Evolutionary conservation across 768 basidiomycete species (phyloP).

Genomic region (Hirschioporus abietinus): DNA sequence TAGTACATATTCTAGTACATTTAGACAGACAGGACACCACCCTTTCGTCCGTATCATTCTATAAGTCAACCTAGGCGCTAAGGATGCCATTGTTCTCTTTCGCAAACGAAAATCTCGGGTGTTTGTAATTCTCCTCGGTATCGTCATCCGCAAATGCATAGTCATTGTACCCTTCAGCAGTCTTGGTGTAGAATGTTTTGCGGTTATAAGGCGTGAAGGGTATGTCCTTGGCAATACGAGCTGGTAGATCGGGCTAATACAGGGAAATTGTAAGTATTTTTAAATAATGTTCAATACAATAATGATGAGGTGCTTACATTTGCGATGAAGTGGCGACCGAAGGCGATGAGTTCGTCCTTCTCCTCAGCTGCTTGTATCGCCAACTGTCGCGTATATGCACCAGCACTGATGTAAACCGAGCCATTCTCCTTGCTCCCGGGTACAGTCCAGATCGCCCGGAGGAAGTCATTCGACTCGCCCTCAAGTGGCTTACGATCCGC

Average conservation of each 20-base stretch:
- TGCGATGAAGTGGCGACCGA: slow-evolving; percentile 21
- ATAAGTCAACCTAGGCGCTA: too few relatives aligned
- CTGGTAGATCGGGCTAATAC: not conserved
- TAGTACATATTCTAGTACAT: too few relatives aligned
- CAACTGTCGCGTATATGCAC: slow-evolving; percentile 15
- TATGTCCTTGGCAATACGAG: slow-evolving; percentile 1
- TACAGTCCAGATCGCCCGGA: slow-evolving; percentile 5
- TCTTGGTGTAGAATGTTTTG: slow-evolving; percentile 3
- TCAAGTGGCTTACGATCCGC: not conserved
- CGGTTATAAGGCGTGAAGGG: not conserved
- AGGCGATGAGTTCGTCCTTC: slow-evolving; percentile 17
- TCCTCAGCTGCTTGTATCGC: slow-evolving; percentile 15
- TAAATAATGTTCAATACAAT: not conserved
- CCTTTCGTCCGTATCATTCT: too few relatives aligned
- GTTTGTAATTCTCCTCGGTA: too few relatives aligned
- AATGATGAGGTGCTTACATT: slow-evolving; percentile 20
- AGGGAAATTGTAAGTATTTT: too few relatives aligned
- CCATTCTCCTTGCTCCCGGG: not conserved
- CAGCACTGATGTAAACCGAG: slow-evolving; percentile 10
- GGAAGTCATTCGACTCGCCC: slow-evolving; percentile 7
- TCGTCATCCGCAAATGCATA: not conserved
- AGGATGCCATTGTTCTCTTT: too few relatives aligned
- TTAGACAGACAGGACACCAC: too few relatives aligned
- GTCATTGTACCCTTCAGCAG: slow-evolving; percentile 2
- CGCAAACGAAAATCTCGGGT: too few relatives aligned